Conservation (phyloP, 2,329 filamentous ascomycete genomes). For the Pestalotiopsis sp. region DNA sequence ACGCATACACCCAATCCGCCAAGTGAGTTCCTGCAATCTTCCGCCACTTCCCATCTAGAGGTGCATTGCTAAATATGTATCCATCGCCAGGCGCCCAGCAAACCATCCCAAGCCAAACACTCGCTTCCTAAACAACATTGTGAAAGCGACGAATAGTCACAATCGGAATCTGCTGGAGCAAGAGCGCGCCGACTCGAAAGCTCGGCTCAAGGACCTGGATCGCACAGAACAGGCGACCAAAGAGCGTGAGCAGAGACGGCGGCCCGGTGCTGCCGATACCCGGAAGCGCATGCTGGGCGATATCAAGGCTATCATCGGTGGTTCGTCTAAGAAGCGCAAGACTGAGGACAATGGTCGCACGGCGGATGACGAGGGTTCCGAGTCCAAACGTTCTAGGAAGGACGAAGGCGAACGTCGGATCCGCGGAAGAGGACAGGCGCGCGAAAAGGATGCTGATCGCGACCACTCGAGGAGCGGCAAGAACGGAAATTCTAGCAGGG, state of each 20-base stretch:
- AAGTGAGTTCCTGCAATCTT: constrained; percentile 39
- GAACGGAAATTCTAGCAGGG: constrained; percentile 25
- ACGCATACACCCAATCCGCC: constrained; percentile 53
- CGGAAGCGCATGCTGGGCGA: constrained; percentile 59
- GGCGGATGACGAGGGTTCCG: constrained; percentile 8
- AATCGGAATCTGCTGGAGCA: constrained; percentile 84
- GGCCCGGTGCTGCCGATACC: constrained; percentile 50
- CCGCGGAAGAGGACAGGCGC: constrained; percentile 14
- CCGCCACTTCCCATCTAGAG: background rate
- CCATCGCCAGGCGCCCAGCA: constrained; percentile 50
- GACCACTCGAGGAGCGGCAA: constrained; percentile 22
- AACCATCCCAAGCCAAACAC: constrained; percentile 87
- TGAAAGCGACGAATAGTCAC: constrained; percentile 84
- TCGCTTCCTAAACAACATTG: constrained; percentile 82
- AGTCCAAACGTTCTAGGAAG: constrained; percentile 12
- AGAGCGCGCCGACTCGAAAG: constrained; percentile 76
- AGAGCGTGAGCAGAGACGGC: constrained; percentile 36
- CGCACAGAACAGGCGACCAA: constrained; percentile 43
- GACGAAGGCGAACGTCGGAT: background rate
- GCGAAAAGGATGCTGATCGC: constrained; percentile 10
- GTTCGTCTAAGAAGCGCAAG: constrained; percentile 37
- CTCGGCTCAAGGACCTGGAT: constrained; percentile 65
- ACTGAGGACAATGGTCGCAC: constrained; percentile 22
- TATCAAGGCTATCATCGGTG: constrained; percentile 58
- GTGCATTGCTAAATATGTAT: background rate